phyloP scores from a whole-genome alignment of 208 protist species.

The Borovskyia barvae region DNA sequence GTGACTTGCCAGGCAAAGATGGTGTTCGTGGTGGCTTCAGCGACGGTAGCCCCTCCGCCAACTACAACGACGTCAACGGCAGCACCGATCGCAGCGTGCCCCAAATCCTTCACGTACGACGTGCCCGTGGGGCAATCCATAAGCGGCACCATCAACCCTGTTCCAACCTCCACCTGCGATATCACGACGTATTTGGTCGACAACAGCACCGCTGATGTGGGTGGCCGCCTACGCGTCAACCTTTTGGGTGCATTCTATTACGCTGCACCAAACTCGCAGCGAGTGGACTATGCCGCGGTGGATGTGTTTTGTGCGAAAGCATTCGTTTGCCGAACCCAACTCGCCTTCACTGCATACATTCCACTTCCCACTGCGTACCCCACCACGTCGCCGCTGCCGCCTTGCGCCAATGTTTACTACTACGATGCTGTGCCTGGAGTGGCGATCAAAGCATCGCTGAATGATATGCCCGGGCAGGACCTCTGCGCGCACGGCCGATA shows the following conservation, averaged over 20 bases:
- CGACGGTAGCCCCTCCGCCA: constrained; percentile 18
- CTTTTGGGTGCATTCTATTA: constrained; percentile 72
- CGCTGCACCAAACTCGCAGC: constrained; percentile 38
- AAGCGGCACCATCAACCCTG: constrained; percentile 36
- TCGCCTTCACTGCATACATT: constrained; percentile 54
- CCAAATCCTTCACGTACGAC: constrained; percentile 38
- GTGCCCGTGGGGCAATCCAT: constrained; percentile 46
- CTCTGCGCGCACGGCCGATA: constrained; percentile 67
- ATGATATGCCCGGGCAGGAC: constrained; percentile 51
- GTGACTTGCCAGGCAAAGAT: constrained; percentile 43
- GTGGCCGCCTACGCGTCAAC: constrained; percentile 54
- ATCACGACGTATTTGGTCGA: constrained; percentile 45
- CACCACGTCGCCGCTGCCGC: constrained; percentile 27
- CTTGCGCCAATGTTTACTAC: constrained; percentile 80
- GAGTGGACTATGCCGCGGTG: constrained; percentile 43
- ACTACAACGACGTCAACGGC: constrained; percentile 12
- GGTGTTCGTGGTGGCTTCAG: constrained; percentile 34
- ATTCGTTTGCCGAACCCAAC: constrained; percentile 49
- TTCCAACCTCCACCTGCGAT: constrained; percentile 23
- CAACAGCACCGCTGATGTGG: constrained; percentile 20
- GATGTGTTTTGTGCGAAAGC: constrained; percentile 55
- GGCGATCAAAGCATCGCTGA: constrained; percentile 58
- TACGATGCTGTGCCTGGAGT: constrained; percentile 51
- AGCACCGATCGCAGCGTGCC: constrained; percentile 27
- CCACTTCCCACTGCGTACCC: constrained; percentile 15